Evolutionary conservation across 1,284 basidiomycete genomes (phyloP), one percentile per base, ranked within the genome.

Genomic region (Cutaneotrichosporon sp.): DNA sequence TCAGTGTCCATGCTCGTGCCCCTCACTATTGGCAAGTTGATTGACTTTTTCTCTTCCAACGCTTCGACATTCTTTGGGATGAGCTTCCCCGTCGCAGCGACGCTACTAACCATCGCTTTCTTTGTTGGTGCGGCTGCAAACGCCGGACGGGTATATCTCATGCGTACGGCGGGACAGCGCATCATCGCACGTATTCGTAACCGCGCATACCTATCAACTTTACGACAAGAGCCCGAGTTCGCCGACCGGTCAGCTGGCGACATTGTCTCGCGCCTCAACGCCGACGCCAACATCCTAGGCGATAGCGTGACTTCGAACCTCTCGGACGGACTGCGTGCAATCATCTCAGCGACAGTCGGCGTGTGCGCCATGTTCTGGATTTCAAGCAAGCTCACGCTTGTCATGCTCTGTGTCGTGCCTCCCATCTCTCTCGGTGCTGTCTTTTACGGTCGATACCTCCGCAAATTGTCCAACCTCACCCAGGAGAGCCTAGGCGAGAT

Each of bases 321-420:
- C 47, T 93, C 91, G 16, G 94, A 97, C 77, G 94, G 93, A 13
- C 82, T 97, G 38, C 85, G 82, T 61, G 89, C 93, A 0, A 79
- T 92, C 49, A 90, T 96, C 40, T 94, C 93, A 82, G 90, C 92
- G 36, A 87, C 89, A 7, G 92, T 92, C 69, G 94, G 94, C 56
- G 83, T 97, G 68, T 91, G 90, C 49, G 92, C 94, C 62, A 99
- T 99, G 96, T 89, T 98, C 72, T 95, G 90, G 81, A 87, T 98
- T 67, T 97, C 94, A 1, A 90, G 92, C 0, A 89, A 89, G 62
- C 82, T 99, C 64, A 97, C 96, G 0, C 78, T 91, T 56, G 84
- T 98, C 65, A 98, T 98, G 96, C 86, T 98, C 66, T 87, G 88
- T 22, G 88, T 97, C 59, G 94, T 99, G 0, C 97, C 96, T 6